These are phyloP conservation scores for Arabis hirsuta DNA, from an alignment of 345 rosid species.

Conservation along the genomic window DNA sequence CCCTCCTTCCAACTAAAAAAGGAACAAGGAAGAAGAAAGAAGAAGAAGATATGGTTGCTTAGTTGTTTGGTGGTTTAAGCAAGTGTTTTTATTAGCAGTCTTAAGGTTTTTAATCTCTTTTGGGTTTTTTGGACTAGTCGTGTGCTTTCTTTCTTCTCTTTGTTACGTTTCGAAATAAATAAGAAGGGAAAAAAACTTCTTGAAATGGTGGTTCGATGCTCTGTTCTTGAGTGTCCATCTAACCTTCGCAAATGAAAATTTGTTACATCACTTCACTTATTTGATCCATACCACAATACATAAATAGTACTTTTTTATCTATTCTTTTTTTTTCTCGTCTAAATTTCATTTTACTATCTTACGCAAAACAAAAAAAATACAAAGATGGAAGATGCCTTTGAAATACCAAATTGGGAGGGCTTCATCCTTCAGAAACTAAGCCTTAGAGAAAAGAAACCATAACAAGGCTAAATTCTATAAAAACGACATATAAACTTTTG, in stretches of 20 bases:
- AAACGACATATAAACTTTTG: too few species aligned
- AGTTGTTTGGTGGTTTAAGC: constrained; percentile 16
- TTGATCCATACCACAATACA: background rate
- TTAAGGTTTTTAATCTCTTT: background rate
- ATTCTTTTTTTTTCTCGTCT: too few species aligned
- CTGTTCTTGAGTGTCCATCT: background rate
- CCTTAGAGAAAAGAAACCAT: too few species aligned
- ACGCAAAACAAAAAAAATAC: too few species aligned
- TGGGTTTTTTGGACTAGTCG: background rate
- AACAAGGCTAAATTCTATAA: too few species aligned
- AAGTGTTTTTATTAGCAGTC: background rate
- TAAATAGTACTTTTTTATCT: too few species aligned
- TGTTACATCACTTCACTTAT: constrained; percentile 1
- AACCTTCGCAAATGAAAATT: background rate
- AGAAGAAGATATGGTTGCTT: constrained; percentile 1
- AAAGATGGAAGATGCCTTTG: too few species aligned
- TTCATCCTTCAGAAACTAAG: too few species aligned
- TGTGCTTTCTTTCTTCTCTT: background rate
- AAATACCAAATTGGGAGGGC: too few species aligned
- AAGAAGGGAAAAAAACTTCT: constrained; percentile 27
- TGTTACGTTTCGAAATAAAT: constrained; percentile 6
- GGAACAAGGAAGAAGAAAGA: background rate
- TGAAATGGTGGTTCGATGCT: background rate
- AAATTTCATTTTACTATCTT: too few species aligned
- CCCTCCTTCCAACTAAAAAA: constrained; percentile 59